Evolutionary conservation across 768 basidiomycete species (phyloP), one percentile per base, ranked within the genome.

Genomic region (Galerina sulciceps): DNA sequence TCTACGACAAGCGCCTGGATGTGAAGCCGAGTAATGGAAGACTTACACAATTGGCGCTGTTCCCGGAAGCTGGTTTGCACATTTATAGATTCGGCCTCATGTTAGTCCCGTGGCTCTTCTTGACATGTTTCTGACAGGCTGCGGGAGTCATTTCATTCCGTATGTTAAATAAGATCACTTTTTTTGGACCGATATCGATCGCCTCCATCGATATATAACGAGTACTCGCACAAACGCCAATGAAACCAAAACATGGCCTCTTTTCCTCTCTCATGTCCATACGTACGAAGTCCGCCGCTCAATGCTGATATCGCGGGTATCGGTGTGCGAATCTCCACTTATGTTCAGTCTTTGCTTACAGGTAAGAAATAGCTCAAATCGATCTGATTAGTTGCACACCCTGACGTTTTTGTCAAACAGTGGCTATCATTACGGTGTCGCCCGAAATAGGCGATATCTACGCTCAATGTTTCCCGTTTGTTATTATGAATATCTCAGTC

Each of bases 401-500:
- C 37, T 38, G 9, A 10, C 37, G 37, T 38, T 38, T 9, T 15
- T 38, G 37, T 38, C 37, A 38, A 38, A 38, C 43, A 47, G 45
- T 47, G 4, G 23, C 23, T 47, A 47, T 47, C 18, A 18, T 47
- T 20, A 20, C 45, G 6, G 45, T 47, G 23, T 47, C 45, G 23
- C 45, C 3, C 8, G 45, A 47, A 20, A 13, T 26, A 17, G 45
- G 45, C 6, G 45, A 47, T 22, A 47, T 47, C 23, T 47, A 47
- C 45, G 45, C 45, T 47, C 45, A 47, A 47, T 47, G 45, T 22
- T 47, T 47, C 23, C 45, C 45, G 23, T 47, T 47, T 22, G 45
- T 47, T 15, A 47, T 47, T 3, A 47, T 47, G 45, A 47, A 47
- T 22, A 47, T 47, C 6, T 47, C 45, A 22, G 45, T 47, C 14